Evolutionary conservation across 495 filamentous ascomycete species (phyloP), one percentile per base, ranked within the genome.

Genomic region (Staphylotrichum longicolle): DNA sequence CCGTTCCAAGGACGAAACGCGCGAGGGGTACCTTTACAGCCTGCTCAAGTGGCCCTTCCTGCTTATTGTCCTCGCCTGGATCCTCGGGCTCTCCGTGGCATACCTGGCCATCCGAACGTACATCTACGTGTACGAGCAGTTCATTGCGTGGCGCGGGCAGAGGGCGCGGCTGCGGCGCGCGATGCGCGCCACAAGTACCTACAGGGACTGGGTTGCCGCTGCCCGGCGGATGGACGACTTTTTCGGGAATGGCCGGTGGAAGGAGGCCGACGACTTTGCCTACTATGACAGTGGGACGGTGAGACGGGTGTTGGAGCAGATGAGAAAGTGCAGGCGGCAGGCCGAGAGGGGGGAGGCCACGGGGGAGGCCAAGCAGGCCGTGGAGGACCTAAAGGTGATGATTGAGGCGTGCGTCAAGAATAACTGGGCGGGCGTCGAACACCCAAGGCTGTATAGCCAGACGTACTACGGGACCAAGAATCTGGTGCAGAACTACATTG

Each of bases 401-500:
- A 76, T 94, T 37, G 92, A 97, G 76, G 88, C 88, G 14, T 96
- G 93, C 67, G 88, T 98, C 61, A 98, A 96, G 83, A 95, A 90
- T 72, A 98, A 98, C 69, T 98, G 96, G 74, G 90, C 88, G 9
- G 94, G 94, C 0, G 86, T 94, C n/a, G 94, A 98, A 75, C 97
- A 96, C 64, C 86, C 94, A 27, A 80, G 91, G 44, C 79, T 98
- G 11, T 98, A 98, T 72, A 93, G 89, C 65, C 91, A 98, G 77
- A 93, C 93, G 2, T 98, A 98, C 67, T 96, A 91, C 60, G 94
- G 95, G 30, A 98, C 94, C 2, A 98, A 98, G 71, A 84, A 91
- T 45, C 73, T 96, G 49, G 91, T 95, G 14, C 95, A 98, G 75
- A 82, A 85, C 45, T 97, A 90, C 69, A 79, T 96, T 53, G 90